A percentile compares a stretch with the other conserved stretches of the same genome.
Conservation (phyloP, 2,329 filamentous ascomycete genomes). For the Xylariales sp. region DNA sequence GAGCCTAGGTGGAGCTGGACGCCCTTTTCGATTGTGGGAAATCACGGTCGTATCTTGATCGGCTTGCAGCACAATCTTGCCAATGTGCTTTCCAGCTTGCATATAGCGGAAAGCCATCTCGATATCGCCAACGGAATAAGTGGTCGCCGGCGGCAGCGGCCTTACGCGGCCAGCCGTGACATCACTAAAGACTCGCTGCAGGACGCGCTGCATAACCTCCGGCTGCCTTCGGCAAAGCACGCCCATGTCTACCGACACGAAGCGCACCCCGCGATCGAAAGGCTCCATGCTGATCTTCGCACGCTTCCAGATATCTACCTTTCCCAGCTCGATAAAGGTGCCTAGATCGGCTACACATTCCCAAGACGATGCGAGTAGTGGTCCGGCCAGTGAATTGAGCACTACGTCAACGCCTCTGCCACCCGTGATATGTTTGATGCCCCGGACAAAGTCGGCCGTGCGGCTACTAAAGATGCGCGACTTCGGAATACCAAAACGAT, state of each 20-base stretch:
- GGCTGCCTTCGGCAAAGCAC: too few relatives aligned
- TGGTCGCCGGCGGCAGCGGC: conserved; percentile 7
- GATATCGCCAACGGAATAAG: conserved; percentile 11
- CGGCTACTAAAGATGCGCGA: conserved; percentile 19
- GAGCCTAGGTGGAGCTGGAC: too few relatives aligned
- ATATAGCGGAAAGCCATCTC: conserved; percentile 26
- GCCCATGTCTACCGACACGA: too few relatives aligned
- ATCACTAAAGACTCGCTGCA: too few relatives aligned
- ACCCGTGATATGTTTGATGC: conserved; percentile 11
- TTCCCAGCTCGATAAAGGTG: conserved; percentile 23
- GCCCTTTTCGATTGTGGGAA: too few relatives aligned
- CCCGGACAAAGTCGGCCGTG: conserved; percentile 15
- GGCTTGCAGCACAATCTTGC: conserved; percentile 25
- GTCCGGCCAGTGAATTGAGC: background rate
- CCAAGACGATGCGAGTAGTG: conserved; percentile 16
- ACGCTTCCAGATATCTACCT: conserved; percentile 21
- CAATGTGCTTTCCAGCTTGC: conserved; percentile 27
- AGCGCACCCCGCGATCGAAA: conserved; percentile 15
- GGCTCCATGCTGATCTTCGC: conserved; percentile 26
- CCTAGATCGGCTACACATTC: conserved; percentile 22
- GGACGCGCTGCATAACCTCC: too few relatives aligned
- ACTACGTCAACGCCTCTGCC: background rate
- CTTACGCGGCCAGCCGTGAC: background rate
- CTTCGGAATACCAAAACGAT: conserved; percentile 15
- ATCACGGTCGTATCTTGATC: too few relatives aligned